These are phyloP conservation scores for Waltiozyma sp. DNA, from an alignment of 1,139 yeast species.

Conservation along the genomic window DNA sequence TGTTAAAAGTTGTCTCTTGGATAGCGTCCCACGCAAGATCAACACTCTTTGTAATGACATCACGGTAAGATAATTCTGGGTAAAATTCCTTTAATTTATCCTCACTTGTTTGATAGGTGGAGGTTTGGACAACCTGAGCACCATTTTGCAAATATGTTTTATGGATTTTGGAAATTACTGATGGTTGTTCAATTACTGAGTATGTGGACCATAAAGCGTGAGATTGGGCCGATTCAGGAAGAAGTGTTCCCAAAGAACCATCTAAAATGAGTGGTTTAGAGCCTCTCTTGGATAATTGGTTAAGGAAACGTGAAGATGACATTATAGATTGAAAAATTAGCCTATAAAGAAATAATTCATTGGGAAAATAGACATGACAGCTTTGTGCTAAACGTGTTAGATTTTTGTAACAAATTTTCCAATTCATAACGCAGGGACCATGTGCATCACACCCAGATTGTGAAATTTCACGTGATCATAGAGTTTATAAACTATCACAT, in stretches of 20 bases:
- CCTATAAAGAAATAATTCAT: too few relatives aligned
- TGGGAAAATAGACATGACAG: too few relatives aligned
- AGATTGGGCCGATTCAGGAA: conserved; percentile 10
- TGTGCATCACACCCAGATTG: too few relatives aligned
- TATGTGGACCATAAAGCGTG: conserved; percentile 55
- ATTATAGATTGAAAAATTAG: neutral
- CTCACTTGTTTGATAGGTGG: conserved; percentile 46
- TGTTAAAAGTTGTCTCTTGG: conserved; percentile 1
- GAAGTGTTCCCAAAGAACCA: conserved; percentile 13
- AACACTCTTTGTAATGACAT: conserved; percentile 18
- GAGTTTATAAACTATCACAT: too few relatives aligned
- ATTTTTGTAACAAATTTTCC: too few relatives aligned
- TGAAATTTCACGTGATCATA: too few relatives aligned
- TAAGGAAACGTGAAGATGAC: neutral
- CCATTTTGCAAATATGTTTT: conserved; percentile 40
- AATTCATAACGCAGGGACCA: too few relatives aligned
- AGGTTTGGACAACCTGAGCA: conserved; percentile 43
- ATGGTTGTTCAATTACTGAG: conserved; percentile 37
- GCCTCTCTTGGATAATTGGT: neutral
- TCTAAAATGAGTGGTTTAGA: conserved; percentile 10
- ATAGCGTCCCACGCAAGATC: conserved; percentile 21
- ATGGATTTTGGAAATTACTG: conserved; percentile 39
- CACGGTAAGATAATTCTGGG: conserved; percentile 6
- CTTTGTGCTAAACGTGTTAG: too few relatives aligned
- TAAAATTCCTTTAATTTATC: conserved; percentile 5